Evolutionary conservation across 495 filamentous ascomycete genomes (phyloP).

Genomic region (Geoglossum glabrum): DNA sequence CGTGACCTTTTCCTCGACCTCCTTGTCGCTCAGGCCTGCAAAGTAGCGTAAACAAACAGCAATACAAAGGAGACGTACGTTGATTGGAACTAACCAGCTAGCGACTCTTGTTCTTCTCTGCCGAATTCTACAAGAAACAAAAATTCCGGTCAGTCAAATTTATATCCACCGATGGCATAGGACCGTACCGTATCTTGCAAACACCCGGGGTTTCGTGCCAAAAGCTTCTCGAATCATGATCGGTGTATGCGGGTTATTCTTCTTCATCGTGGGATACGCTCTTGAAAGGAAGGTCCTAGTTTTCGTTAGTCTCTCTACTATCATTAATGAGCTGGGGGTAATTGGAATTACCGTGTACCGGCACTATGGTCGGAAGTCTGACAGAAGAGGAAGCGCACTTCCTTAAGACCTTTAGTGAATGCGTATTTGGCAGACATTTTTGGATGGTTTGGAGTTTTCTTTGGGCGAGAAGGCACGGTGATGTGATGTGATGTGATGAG

Average conservation of each 20-base stretch:
- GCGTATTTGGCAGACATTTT: constrained; percentile 81
- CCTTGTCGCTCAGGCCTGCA: constrained; percentile 66
- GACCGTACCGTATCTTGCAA: constrained; percentile 74
- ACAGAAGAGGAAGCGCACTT: constrained; percentile 93
- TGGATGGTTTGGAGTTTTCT: not conserved
- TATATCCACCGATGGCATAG: not conserved
- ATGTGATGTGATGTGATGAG: not conserved
- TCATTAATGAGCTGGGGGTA: not conserved
- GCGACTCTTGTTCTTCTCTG: constrained; percentile 65
- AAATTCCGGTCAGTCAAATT: constrained; percentile 6
- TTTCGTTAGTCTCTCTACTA: not conserved
- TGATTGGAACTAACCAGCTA: constrained; percentile 40
- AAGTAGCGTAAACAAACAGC: not conserved
- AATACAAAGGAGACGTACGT: constrained; percentile 4
- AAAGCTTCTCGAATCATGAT: constrained; percentile 86
- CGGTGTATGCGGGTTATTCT: constrained; percentile 85
- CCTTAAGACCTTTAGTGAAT: constrained; percentile 73
- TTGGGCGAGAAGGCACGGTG: not conserved
- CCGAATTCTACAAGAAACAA: constrained; percentile 43
- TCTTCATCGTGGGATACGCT: constrained; percentile 98
- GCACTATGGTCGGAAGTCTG: constrained; percentile 79
- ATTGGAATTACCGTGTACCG: constrained; percentile 45
- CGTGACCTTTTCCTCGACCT: constrained; percentile 79
- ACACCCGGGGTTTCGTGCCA: constrained; percentile 64
- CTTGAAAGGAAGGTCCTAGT: constrained; percentile 69